Conservation (phyloP, 1,284 basidiomycete species). For the Irpex rosettiformis region DNA sequence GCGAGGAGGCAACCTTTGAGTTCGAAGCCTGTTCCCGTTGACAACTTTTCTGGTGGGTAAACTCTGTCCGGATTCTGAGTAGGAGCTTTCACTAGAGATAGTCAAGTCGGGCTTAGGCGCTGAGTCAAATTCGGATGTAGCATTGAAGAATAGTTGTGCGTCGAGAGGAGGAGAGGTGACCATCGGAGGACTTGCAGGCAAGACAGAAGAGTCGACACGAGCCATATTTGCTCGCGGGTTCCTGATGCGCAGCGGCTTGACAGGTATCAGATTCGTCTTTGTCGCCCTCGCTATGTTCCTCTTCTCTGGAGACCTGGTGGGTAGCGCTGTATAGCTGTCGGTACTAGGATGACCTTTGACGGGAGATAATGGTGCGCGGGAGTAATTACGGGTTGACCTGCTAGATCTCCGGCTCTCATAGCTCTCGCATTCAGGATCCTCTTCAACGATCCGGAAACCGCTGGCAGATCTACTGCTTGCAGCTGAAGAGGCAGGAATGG, state of each 20-base stretch:
- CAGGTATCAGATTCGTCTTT: background rate
- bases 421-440: conserved; percentile 25
- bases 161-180: conserved; percentile 33
- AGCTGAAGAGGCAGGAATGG: background rate
- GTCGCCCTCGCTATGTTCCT: conserved; percentile 2
- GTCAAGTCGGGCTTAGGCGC: conserved; percentile 14
- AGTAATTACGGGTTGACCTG: background rate
- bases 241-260: background rate
- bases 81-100: background rate
- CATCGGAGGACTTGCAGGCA: conserved; percentile 31
- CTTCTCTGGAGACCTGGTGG: conserved; percentile 20
- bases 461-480: conserved; percentile 13
- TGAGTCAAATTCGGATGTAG: conserved; percentile 17
- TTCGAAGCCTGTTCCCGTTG: conserved; percentile 21
- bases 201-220: conserved; percentile 27
- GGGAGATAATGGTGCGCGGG: conserved; percentile 10
- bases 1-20: conserved; percentile 19
- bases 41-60: background rate
- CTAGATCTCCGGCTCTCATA: background rate
- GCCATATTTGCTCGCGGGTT: background rate
- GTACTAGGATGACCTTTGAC: conserved; percentile 9
- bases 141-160: conserved; percentile 31
- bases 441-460: conserved; percentile 34
- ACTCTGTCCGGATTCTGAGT: background rate
- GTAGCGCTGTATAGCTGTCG: conserved; percentile 30